These are phyloP conservation scores for Dipteronia sinensis DNA, from an alignment of 345 rosid species.

Conservation along the genomic window DNA sequence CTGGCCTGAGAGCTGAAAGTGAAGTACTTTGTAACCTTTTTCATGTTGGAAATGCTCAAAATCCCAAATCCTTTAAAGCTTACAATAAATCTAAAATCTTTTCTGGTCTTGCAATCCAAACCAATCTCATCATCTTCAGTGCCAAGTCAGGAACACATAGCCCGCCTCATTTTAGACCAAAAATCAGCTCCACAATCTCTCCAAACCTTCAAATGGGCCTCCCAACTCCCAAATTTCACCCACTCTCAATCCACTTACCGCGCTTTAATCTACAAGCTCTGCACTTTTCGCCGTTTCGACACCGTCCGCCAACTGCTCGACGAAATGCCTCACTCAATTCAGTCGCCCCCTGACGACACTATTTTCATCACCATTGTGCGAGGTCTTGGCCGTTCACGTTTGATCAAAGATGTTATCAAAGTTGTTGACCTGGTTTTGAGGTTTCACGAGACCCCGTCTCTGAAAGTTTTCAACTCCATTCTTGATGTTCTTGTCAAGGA, in stretches of 20 bases:
- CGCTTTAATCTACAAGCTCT: slow-evolving; percentile 61
- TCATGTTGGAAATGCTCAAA: neutral
- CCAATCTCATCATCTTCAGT: slow-evolving; percentile 33
- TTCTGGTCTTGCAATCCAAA: slow-evolving; percentile 21
- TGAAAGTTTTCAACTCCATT: slow-evolving; percentile 68
- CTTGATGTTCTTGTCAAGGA: slow-evolving; percentile 81
- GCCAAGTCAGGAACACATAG: slow-evolving; percentile 62
- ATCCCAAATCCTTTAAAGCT: neutral
- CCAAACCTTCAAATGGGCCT: slow-evolving; percentile 78
- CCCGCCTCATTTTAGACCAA: slow-evolving; percentile 71
- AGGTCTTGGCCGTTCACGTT: slow-evolving; percentile 69
- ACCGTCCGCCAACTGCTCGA: slow-evolving; percentile 76
- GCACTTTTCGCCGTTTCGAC: slow-evolving; percentile 62
- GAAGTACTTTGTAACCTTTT: neutral
- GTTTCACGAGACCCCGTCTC: slow-evolving; percentile 55
- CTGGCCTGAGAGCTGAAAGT: neutral
- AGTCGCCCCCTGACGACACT: slow-evolving; percentile 67
- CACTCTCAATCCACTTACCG: slow-evolving; percentile 86
- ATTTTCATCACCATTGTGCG: slow-evolving; percentile 65
- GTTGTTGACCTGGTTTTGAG: slow-evolving; percentile 55
- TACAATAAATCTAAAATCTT: neutral
- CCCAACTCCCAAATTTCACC: slow-evolving; percentile 55
- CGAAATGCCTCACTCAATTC: slow-evolving; percentile 71
- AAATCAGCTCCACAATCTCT: slow-evolving; percentile 62
- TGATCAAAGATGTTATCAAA: slow-evolving; percentile 47